Conservation (phyloP, 176 grass and related monocot species). For the Aegilops umbellulata region DNA sequence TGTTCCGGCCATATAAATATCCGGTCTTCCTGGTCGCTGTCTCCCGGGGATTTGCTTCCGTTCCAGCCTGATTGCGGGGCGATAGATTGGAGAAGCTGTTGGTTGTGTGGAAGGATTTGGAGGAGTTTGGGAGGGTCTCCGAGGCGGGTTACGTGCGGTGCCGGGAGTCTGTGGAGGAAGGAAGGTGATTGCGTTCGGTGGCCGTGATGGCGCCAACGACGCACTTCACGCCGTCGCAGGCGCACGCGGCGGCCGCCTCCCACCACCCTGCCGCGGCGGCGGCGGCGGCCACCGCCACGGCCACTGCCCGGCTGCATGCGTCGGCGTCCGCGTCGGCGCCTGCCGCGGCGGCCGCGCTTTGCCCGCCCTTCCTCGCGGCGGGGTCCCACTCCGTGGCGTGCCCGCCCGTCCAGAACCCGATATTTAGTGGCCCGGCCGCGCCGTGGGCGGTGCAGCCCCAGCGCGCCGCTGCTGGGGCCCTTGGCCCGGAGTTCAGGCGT, state of each 20-base stretch:
- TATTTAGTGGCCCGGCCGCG: conserved; percentile 39
- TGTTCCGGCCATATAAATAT: background rate
- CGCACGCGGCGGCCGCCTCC: conserved; percentile 46
- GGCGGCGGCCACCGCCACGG: background rate
- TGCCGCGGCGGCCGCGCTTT: conserved; percentile 23
- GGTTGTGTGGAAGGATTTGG: conserved; percentile 12
- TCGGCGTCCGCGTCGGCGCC: background rate
- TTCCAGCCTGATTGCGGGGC: background rate
- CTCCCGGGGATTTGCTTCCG: background rate
- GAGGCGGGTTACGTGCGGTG: background rate
- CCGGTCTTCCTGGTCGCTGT: background rate
- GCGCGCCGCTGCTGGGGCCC: conserved; percentile 10
- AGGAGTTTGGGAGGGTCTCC: conserved; percentile 1
- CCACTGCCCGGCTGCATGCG: conserved; percentile 29
- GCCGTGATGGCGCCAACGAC: conserved; percentile 69
- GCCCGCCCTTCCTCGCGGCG: conserved; percentile 33
- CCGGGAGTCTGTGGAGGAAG: background rate
- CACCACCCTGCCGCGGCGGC: conserved; percentile 13
- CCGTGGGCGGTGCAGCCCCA: conserved; percentile 46
- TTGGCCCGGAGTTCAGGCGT: conserved; percentile 70
- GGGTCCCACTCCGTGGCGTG: conserved; percentile 18
- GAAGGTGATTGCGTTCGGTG: conserved; percentile 14
- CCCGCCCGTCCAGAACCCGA: conserved; percentile 40
- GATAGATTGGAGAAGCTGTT: background rate
- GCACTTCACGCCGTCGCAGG: conserved; percentile 67